Percentiles rank a stretch among this genome's conserved stretches.
These are phyloP conservation scores for Trifolium subterraneum DNA, from an alignment of 306 rosid species.

Conservation along the genomic window DNA sequence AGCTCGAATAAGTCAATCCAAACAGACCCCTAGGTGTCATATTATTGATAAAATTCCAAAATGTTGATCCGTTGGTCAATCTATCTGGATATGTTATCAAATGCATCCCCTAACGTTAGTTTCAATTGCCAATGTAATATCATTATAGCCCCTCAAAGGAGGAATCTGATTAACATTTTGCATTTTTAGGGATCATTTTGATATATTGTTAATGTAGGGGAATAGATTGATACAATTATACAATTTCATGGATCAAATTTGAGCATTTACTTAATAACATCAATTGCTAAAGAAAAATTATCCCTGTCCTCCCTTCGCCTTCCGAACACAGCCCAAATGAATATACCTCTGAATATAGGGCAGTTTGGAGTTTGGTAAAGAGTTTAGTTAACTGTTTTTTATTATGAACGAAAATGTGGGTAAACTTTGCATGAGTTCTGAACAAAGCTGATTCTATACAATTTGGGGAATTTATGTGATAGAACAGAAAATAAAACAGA, in stretches of 20 bases:
- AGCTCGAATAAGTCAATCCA: no score
- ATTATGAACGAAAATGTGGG: background rate
- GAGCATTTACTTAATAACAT: background rate
- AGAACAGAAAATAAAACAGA: no score
- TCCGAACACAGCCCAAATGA: background rate
- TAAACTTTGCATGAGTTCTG: background rate
- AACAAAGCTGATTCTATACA: background rate
- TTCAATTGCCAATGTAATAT: no score
- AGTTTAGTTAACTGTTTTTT: background rate
- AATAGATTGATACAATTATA: background rate
- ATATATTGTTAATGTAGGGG: background rate
- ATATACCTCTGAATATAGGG: background rate
- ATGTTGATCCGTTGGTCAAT: no score
- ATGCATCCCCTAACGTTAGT: no score
- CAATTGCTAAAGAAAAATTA: background rate
- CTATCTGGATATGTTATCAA: no score
- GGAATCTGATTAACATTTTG: no score
- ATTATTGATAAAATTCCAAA: no score
- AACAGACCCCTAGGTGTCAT: no score
- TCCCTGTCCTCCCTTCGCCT: background rate
- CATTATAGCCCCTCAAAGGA: no score
- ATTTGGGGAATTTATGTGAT: background rate
- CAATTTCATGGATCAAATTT: background rate
- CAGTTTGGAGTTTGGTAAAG: background rate
- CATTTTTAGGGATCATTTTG: background rate